Evolutionary conservation across 495 filamentous ascomycete species (phyloP), one percentile per base, ranked within the genome.

Genomic region (Tuber aestivum): DNA sequence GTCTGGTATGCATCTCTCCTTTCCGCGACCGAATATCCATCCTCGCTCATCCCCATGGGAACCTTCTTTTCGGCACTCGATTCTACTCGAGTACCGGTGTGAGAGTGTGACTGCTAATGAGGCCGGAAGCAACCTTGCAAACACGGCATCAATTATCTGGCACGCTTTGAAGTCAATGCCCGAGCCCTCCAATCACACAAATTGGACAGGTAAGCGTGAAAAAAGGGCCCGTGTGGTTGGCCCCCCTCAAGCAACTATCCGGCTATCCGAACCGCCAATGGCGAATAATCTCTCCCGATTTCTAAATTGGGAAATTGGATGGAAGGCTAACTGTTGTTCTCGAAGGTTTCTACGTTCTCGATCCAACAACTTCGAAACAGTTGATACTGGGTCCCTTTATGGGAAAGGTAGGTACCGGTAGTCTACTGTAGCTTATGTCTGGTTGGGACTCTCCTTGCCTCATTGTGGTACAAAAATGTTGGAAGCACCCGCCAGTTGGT

Each of bases 341-440:
- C 68, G 76, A 74, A 89, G 88, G 89, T 42, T 97, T 97, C 89
- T 97, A 97, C 85, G 90, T 92, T 72, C 87, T 93, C 81, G 88
- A 93, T 81, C 90, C 88, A 41, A 85, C 83, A 65, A 86, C 87
- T 70, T 83, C 87, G 41, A 77, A 83, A n/a, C 86, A 88, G 73
- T 87, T 97, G 69, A 91, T 96, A 75, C 89, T 97, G 1, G 94
- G 92, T 0, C 94, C 94, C 7, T 97, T 97, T 86, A 91, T 94
- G 70, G 94, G 94, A 68, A 80, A 82, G 78, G 79, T 81, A 77
- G 70, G 75, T 78, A 40, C n/a, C n/a, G n/a, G n/a, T n/a, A n/a
- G n/a, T n/a, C n/a, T n/a, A n/a, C n/a, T n/a, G n/a, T n/a, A 41
- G 74, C 74, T 41, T 50, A 72, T 72, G 71, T 75, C 45, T 69